These are phyloP conservation scores for Daphne laureola DNA, from an alignment of 441 rosid genomes.

Conservation along the genomic window DNA sequence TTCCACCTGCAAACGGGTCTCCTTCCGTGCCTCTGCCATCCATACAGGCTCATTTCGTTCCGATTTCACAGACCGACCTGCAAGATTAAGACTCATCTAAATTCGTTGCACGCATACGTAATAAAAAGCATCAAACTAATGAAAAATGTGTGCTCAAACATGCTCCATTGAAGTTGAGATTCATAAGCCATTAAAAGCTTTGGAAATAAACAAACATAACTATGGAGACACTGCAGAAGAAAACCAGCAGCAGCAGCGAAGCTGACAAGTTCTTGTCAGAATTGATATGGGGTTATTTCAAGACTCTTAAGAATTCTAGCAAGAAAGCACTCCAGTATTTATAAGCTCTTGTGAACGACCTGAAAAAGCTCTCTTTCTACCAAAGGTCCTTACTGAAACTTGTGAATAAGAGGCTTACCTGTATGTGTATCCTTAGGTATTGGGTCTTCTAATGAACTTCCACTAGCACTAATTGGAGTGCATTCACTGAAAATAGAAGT, in stretches of 20 bases:
- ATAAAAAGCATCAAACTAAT: too few relatives aligned
- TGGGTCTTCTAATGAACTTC: slow-evolving; percentile 61
- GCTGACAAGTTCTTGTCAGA: too few relatives aligned
- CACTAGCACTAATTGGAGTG: slow-evolving; percentile 49
- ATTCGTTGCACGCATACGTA: too few relatives aligned
- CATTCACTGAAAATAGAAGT: slow-evolving; percentile 53
- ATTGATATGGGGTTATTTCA: too few relatives aligned
- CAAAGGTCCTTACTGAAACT: slow-evolving; percentile 8
- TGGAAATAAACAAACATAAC: not conserved
- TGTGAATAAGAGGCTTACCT: slow-evolving; percentile 32
- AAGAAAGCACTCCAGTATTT: too few relatives aligned
- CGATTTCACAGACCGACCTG: slow-evolving; percentile 42
- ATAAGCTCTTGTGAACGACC: not conserved
- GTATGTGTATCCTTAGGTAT: slow-evolving; percentile 25
- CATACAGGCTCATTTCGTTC: slow-evolving; percentile 41
- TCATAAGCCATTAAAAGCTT: not conserved
- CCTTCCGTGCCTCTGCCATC: slow-evolving; percentile 41
- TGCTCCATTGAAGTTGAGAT: not conserved
- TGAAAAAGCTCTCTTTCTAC: not conserved
- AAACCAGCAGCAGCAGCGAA: too few relatives aligned
- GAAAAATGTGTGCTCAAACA: not conserved
- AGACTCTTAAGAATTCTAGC: too few relatives aligned
- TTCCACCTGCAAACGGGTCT: slow-evolving; percentile 24
- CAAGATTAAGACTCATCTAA: not conserved
- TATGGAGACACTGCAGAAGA: not conserved